Percentiles rank a stretch among this genome's conserved stretches.
These are phyloP conservation scores for Xylariaceae sp. DNA, from an alignment of 2,329 filamentous ascomycete genomes.

Conservation along the genomic window DNA sequence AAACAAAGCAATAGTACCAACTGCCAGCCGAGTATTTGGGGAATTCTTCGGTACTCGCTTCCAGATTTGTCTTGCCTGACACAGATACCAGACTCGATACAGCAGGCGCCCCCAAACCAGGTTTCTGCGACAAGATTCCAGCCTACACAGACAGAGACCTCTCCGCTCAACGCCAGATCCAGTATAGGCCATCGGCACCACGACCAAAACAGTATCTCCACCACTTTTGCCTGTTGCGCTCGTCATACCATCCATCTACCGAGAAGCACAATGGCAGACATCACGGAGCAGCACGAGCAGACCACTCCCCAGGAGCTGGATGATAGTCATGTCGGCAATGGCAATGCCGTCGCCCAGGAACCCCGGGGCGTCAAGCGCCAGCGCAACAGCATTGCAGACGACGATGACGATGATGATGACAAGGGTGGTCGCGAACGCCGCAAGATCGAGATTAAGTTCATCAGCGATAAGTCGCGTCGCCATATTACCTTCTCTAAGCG, in stretches of 20 bases:
- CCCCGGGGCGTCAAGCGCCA: conserved; percentile 83
- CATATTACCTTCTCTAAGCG: conserved; percentile 99
- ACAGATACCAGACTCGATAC: conserved; percentile 44
- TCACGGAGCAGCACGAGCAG: conserved; percentile 72
- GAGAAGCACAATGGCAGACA: conserved; percentile 61
- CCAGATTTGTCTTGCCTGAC: conserved; percentile 39
- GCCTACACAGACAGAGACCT: conserved; percentile 39
- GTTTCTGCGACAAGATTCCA: conserved; percentile 47
- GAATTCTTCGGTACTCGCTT: conserved; percentile 36
- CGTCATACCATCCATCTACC: conserved; percentile 39
- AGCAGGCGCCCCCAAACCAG: conserved; percentile 47
- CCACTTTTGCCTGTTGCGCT: conserved; percentile 49
- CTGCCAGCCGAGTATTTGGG: conserved; percentile 16
- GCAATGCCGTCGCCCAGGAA: conserved; percentile 58
- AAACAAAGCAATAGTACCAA: conserved; percentile 20
- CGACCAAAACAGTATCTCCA: conserved; percentile 62
- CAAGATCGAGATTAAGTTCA: conserved; percentile 99
- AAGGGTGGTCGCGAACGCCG: conserved; percentile 96
- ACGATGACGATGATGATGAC: conserved; percentile 96
- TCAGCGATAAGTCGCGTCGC: conserved; percentile 97
- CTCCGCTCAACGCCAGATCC: conserved; percentile 56
- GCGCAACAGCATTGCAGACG: conserved; percentile 76
- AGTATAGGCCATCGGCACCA: conserved; percentile 63
- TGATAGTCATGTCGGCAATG: conserved; percentile 70
- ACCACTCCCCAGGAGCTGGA: conserved; percentile 69